Evolutionary conservation across 2,329 filamentous ascomycete species (phyloP), one percentile per base, ranked within the genome.

Genomic region (Trichoderma brevicompactum): DNA sequence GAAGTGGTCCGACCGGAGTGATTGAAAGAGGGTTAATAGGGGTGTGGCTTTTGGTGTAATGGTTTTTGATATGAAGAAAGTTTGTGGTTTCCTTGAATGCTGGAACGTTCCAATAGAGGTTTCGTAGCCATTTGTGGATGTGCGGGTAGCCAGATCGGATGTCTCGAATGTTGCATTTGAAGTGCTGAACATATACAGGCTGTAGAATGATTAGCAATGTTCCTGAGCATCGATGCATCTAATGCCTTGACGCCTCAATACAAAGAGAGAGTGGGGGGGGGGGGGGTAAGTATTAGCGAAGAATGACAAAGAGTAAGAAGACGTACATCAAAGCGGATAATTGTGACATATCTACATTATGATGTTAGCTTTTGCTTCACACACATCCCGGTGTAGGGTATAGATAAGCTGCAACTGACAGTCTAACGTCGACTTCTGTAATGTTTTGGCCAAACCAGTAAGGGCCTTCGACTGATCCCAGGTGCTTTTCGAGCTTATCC

Each of bases 61-160:
- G 86, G 74, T 81, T 89, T 85, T 96, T 97, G 80, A 97, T 97
- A 79, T 98, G 94, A 78, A 94, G 86, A 75, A 96, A 96, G 76
- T 97, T 86, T 13, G 93, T 96, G 66, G 92, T 94, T 60, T 91
- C 86, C 68, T 82, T 81, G 80, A 96, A 97, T 1, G 92, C 92
- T 0, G 87, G 82, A 34, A 87, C 76, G 70, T 89, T 89, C 92
- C 92, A 96, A 80, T 96, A 97, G 70, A 96, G 79, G 73, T 89
- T 84, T 64, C 91, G 83, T 78, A 96, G 77, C 92, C 92, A 97
- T 67, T 80, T 81, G 79, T 97, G 92, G 63, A 96, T 79, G 58
- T 84, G 80, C 36, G 93, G 92, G 75, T 94, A 97, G 2, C 92
- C 92, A 5, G 85, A 89, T 46, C 92, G 84, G 73, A 96, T 94